phyloP scores from a whole-genome alignment of 345 rosid genomes.

The Litchi chinensis region DNA sequence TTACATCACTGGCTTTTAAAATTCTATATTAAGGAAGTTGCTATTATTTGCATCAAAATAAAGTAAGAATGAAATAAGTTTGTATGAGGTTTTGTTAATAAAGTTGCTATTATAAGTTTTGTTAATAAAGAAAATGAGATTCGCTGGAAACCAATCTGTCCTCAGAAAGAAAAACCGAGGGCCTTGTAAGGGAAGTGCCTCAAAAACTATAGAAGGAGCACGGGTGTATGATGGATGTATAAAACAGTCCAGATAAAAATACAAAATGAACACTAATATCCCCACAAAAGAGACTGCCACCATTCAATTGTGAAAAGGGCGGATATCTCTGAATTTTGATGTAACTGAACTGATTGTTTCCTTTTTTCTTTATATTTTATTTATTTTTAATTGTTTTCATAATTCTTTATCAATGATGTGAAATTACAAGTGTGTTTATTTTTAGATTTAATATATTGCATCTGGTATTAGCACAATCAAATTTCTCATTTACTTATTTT shows the following conservation, averaged over 20 bases:
- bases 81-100: background rate
- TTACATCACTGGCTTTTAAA: background rate
- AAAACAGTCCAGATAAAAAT: background rate
- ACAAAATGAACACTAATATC: background rate
- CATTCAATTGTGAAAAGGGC: background rate
- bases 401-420: background rate
- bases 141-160: background rate
- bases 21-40: background rate
- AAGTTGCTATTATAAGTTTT: background rate
- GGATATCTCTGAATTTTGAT: background rate
- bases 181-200: background rate
- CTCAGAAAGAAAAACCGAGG: background rate
- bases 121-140: background rate
- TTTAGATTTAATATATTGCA: background rate
- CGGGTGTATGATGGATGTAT: background rate
- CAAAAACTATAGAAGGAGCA: background rate
- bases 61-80: constrained; percentile 1
- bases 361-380: too few species aligned
- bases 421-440: background rate
- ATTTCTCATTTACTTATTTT: constrained; percentile 13
- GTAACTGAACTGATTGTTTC: background rate
- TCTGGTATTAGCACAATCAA: background rate
- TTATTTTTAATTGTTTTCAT: too few species aligned
- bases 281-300: background rate
- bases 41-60: background rate